A percentile compares a stretch with the other conserved stretches of the same genome.
Evolutionary conservation across 768 basidiomycete species (phyloP).

Genomic region (Phallus indusiatus): DNA sequence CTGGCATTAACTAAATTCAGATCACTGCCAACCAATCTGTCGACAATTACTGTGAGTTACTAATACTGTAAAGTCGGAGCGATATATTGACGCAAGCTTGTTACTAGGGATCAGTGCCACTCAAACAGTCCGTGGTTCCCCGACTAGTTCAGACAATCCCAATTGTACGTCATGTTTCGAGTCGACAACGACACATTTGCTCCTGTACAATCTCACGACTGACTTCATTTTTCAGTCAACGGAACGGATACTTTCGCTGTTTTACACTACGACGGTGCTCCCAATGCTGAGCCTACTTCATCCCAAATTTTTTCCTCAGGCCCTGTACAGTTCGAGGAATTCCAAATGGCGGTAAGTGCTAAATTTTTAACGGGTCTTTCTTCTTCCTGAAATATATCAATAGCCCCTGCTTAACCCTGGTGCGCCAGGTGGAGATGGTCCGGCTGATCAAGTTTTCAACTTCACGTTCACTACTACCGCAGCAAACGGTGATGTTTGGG

Average conservation of each 20-base stretch:
- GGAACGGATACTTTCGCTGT: constrained; percentile 30
- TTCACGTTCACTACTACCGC: not conserved
- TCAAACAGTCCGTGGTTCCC: not conserved
- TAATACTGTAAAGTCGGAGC: not conserved
- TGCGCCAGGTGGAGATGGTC: not conserved
- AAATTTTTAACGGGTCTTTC: too few relatives aligned
- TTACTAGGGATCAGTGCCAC: constrained; percentile 11
- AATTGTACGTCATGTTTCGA: not conserved
- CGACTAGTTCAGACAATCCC: not conserved
- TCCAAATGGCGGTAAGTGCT: constrained; percentile 19
- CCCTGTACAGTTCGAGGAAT: constrained; percentile 20
- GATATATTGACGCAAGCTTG: not conserved
- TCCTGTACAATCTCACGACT: not conserved
- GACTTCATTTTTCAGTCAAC: constrained; percentile 22
- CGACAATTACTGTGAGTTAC: constrained; percentile 17
- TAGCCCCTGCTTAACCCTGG: constrained; percentile 13
- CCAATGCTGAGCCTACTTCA: constrained; percentile 28
- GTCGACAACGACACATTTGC: not conserved
- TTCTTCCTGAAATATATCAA: constrained; percentile 12
- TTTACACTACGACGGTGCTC: constrained; percentile 38
- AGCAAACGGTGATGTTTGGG: not conserved
- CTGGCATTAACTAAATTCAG: not conserved
- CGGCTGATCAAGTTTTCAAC: not conserved
- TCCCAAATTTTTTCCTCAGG: constrained; percentile 13
- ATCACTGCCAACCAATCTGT: constrained; percentile 15